A percentile compares a stretch with the other conserved stretches of the same genome.
Conservation (phyloP, 2,329 filamentous ascomycete species). For the Claviceps quebecensis region DNA sequence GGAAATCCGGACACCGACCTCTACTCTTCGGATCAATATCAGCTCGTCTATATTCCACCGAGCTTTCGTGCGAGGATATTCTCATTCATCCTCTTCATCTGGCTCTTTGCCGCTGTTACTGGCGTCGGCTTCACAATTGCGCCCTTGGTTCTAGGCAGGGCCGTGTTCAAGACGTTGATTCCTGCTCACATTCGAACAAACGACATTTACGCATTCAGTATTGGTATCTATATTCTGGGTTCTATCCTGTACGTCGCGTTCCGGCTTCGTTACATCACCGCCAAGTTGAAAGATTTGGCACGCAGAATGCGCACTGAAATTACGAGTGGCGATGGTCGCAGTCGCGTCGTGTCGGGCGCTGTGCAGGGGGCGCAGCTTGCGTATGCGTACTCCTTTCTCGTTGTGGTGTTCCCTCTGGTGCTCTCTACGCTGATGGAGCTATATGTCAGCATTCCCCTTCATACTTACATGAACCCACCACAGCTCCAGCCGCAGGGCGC, state of each 20-base stretch:
- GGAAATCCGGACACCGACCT: slow-evolving; percentile 37
- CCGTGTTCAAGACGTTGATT: slow-evolving; percentile 59
- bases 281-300: slow-evolving; percentile 19
- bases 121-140: slow-evolving; percentile 77
- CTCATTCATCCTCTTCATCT: slow-evolving; percentile 77
- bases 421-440: slow-evolving; percentile 72
- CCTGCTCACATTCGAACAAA: slow-evolving; percentile 65
- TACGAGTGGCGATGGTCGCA: slow-evolving; percentile 10
- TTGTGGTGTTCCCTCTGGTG: slow-evolving; percentile 67
- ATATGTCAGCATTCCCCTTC: slow-evolving; percentile 75
- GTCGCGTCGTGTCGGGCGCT: slow-evolving; percentile 14
- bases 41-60: slow-evolving; percentile 70
- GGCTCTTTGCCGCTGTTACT: slow-evolving; percentile 81
- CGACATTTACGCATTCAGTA: slow-evolving; percentile 91
- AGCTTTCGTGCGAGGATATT: slow-evolving; percentile 69
- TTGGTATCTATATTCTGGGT: slow-evolving; percentile 72
- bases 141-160: slow-evolving; percentile 72
- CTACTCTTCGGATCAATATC: slow-evolving; percentile 47
- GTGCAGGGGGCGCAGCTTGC: slow-evolving; percentile 32
- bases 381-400: slow-evolving; percentile 64
- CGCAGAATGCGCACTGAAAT: slow-evolving; percentile 11
- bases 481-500: slow-evolving; percentile 15
- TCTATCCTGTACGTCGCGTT: slow-evolving; percentile 47
- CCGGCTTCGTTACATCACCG: slow-evolving; percentile 30
- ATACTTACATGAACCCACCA: slow-evolving; percentile 53